phyloP scores from a whole-genome alignment of 164 flowering plant species.

The Saururus chinensis region DNA sequence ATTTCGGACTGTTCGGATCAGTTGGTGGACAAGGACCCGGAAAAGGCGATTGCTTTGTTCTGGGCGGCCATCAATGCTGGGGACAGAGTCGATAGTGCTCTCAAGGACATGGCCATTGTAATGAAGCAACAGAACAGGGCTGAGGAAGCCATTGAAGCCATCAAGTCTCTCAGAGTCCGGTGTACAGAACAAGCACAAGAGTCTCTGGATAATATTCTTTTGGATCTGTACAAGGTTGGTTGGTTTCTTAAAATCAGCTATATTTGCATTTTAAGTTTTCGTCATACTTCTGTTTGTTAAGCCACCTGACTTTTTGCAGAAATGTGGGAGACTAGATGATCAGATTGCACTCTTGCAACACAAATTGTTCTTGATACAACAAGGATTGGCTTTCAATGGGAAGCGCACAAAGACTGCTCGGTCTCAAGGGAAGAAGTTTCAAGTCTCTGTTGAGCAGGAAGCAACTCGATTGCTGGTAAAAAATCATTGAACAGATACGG shows the following conservation, averaged over 20 bases:
- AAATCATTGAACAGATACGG: too few relatives aligned
- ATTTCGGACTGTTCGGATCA: constrained; percentile 15
- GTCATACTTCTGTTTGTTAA: background rate
- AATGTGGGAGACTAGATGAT: constrained; percentile 96
- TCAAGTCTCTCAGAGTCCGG: constrained; percentile 62
- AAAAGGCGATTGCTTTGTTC: constrained; percentile 82
- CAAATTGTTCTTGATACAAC: constrained; percentile 74
- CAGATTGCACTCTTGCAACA: constrained; percentile 76
- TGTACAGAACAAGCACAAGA: constrained; percentile 98
- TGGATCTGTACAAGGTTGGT: constrained; percentile 88
- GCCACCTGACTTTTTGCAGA: constrained; percentile 26
- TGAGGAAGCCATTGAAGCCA: constrained; percentile 98
- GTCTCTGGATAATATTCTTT: constrained; percentile 86
- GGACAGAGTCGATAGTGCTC: constrained; percentile 96
- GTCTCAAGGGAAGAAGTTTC: constrained; percentile 97
- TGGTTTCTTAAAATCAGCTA: background rate
- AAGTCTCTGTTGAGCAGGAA: constrained; percentile 94
- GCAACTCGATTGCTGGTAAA: constrained; percentile 87
- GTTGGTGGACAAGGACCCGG: constrained; percentile 98
- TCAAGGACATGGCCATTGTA: constrained; percentile 98
- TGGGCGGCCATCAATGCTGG: constrained; percentile 99
- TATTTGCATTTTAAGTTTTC: background rate
- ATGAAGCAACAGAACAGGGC: constrained; percentile 98
- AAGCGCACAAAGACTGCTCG: constrained; percentile 97
- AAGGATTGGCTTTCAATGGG: constrained; percentile 95